Percentiles rank a stretch among this genome's conserved stretches.
These are phyloP conservation scores for Apostasia shenzhenica DNA, from an alignment of 106 monocot species.

Conservation along the genomic window DNA sequence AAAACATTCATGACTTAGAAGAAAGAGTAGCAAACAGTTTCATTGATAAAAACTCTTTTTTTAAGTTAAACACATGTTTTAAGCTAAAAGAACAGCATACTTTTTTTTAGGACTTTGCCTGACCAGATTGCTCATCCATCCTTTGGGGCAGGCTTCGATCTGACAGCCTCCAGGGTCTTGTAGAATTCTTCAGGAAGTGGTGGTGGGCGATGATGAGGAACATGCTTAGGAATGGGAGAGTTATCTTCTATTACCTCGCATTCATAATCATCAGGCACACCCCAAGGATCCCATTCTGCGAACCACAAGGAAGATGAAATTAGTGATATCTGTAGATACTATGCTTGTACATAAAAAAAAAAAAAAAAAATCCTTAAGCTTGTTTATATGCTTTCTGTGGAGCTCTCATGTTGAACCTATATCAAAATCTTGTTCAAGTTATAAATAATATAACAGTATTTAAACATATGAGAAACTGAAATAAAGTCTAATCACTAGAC, in stretches of 20 bases:
- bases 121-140: slow-evolving; percentile 18
- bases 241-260: slow-evolving; percentile 80
- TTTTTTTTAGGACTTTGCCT: slow-evolving; percentile 19
- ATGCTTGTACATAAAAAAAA: neutral
- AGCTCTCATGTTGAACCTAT: too few species aligned
- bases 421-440: too few species aligned
- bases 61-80: too few species aligned
- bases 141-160: slow-evolving; percentile 22
- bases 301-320: slow-evolving; percentile 1
- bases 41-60: too few species aligned
- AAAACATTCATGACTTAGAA: too few species aligned
- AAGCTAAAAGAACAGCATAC: too few species aligned
- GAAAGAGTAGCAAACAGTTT: too few species aligned
- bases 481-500: too few species aligned
- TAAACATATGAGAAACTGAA: too few species aligned
- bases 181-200: slow-evolving; percentile 80
- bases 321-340: neutral
- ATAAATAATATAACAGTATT: too few species aligned
- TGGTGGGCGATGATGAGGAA: slow-evolving; percentile 66
- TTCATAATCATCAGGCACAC: slow-evolving; percentile 85
- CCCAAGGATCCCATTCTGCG: slow-evolving; percentile 98
- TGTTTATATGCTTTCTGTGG: too few species aligned
- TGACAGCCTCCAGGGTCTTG: slow-evolving; percentile 61
- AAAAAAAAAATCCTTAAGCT: too few species aligned
- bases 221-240: slow-evolving; percentile 73